Evolutionary conservation across 148 eudicot species (phyloP), one percentile per base, ranked within the genome.

Genomic region (Cornus kousa): DNA sequence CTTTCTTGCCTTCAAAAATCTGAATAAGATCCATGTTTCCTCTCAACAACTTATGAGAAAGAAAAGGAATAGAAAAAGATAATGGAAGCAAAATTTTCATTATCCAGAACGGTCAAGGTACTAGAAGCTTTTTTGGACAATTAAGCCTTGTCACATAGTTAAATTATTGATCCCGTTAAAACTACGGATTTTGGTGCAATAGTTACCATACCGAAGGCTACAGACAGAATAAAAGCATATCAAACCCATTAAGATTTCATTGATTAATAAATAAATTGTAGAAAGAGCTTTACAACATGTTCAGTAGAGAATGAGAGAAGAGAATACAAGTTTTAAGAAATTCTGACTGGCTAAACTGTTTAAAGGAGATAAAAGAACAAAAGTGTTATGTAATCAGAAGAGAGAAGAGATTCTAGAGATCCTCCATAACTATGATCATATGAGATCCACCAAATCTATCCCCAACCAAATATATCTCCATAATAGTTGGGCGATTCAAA

Each of bases 1-100:
- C 85, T 87, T 93, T 86, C 99, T 92, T 82, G 99, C 99, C 87
- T 92, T 96, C 87, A 96, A 83, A 84, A 96, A 96, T 87, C 99
- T 96, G 95, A 84, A 86, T 75, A 80, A 76, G 5, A 28, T 70
- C 48, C 70, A 39, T 62, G 53, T 79, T 67, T 48, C 12, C 53
- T 43, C 50, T n/a, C 23, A 73, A 28, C 28, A 28, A 28, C 28
- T 28, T 28, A 28, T 7, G 31, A 59, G 11, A 74, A 69, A 68
- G 77, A 62, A 20, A 40, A 40, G 8, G 69, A 39, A 48, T 28
- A 13, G 71, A 12, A n/a, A 16, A 33, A 67, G 7, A 64, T 22
- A 62, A 70, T 57, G 4, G 59, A 11, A 59, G 73, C 17, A 46
- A 68, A 55, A 3, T 4, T 57, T 70, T 39, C 40, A 55, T 32